Evolutionary conservation across 768 basidiomycete species (phyloP).

Genomic region (Strobilomyces confusus): DNA sequence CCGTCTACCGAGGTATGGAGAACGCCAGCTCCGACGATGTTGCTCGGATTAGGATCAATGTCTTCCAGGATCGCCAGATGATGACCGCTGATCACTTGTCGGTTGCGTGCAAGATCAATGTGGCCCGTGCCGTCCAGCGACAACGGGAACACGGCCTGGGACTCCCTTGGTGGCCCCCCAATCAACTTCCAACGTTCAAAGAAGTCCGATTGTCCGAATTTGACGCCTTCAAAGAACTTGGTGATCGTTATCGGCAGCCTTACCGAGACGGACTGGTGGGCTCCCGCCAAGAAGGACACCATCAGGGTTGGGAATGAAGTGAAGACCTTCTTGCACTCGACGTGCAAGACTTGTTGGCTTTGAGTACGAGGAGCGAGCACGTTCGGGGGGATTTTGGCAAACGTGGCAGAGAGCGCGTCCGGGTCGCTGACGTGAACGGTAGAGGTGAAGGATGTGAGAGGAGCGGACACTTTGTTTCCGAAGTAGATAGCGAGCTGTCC

Average conservation of each 20-base stretch:
- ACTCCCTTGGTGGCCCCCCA: constrained; percentile 91
- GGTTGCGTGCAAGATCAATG: constrained; percentile 69
- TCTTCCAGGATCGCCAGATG: constrained; percentile 73
- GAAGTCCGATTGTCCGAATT: constrained; percentile 78
- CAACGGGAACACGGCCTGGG: constrained; percentile 84
- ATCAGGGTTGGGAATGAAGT: constrained; percentile 70
- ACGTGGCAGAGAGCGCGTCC: constrained; percentile 74
- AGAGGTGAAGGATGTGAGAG: constrained; percentile 90
- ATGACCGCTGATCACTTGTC: constrained; percentile 74
- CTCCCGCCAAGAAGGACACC: constrained; percentile 89
- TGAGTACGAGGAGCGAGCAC: constrained; percentile 80
- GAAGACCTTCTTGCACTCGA: constrained; percentile 93
- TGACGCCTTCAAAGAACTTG: constrained; percentile 93
- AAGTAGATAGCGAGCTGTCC: constrained; percentile 94
- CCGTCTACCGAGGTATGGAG: constrained; percentile 88
- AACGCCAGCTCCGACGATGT: constrained; percentile 93
- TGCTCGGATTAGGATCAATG: constrained; percentile 92
- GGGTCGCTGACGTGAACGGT: constrained; percentile 69
- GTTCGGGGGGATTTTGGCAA: constrained; percentile 87
- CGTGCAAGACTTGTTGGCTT: constrained; percentile 87
- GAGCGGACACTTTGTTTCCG: constrained; percentile 88
- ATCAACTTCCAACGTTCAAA: constrained; percentile 99
- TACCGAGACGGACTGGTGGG: constrained; percentile 81
- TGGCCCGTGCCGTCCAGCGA: constrained; percentile 60
- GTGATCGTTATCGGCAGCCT: constrained; percentile 83